Conservation (phyloP, 2,329 filamentous ascomycete genomes). For the Didymella lethalis region DNA sequence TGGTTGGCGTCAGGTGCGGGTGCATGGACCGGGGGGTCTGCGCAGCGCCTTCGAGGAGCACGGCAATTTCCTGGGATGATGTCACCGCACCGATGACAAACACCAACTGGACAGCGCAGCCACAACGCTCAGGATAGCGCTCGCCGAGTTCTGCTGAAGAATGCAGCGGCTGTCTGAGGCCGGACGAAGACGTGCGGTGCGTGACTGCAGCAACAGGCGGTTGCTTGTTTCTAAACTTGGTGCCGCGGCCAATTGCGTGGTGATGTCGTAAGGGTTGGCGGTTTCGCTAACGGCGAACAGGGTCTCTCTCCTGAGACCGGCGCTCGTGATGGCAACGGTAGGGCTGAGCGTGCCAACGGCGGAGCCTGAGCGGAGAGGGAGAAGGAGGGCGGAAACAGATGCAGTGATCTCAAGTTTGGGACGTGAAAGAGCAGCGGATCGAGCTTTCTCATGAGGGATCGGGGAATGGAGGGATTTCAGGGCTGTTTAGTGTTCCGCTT, state of each 20-base stretch:
- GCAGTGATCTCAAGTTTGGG: conserved; percentile 5
- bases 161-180: conserved; percentile 9
- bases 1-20: conserved; percentile 18
- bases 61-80: conserved; percentile 18
- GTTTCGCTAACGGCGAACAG: conserved; percentile 18
- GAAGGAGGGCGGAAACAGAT: conserved; percentile 13
- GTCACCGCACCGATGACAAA: conserved; percentile 20
- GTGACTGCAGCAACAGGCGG: conserved; percentile 10
- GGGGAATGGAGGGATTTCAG: conserved; percentile 6
- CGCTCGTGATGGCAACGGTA: conserved; percentile 14
- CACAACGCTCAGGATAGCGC: conserved; percentile 11
- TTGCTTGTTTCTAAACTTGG: conserved; percentile 10
- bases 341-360: conserved; percentile 18
- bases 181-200: not conserved
- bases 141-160: conserved; percentile 9
- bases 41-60: conserved; percentile 5
- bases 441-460: conserved; percentile 19
- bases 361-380: conserved; percentile 16
- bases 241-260: conserved; percentile 13
- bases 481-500: conserved; percentile 11
- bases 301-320: conserved; percentile 16
- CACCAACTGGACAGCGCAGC: conserved; percentile 12
- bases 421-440: conserved; percentile 16
- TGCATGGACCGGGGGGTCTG: conserved; percentile 15
- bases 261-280: conserved; percentile 8